Percentiles rank a stretch among this genome's conserved stretches.
Evolutionary conservation across 805 yeast genomes (phyloP).

Genomic region (Saccharomycopsis vini): DNA sequence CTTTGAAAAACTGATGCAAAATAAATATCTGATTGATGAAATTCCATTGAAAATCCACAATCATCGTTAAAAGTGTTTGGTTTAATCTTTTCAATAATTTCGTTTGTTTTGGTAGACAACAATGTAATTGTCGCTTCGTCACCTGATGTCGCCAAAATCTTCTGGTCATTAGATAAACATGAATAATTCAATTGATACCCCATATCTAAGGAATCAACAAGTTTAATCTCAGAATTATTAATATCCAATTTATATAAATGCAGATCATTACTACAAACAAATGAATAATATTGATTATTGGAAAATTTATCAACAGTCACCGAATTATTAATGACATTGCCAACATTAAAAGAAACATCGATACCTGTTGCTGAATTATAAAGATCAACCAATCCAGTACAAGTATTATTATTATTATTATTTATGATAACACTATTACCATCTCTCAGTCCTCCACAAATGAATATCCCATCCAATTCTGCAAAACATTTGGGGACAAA

Average conservation of each 20-base stretch:
- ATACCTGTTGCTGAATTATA: conserved; percentile 33
- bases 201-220: conserved; percentile 37
- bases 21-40: conserved; percentile 62
- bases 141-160: conserved; percentile 60
- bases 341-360: conserved; percentile 43
- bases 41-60: conserved; percentile 76
- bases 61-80: conserved; percentile 29
- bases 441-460: conserved; percentile 36
- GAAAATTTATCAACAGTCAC: conserved; percentile 44
- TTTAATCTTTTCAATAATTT: conserved; percentile 5
- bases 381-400: conserved; percentile 6
- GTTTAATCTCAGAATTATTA: conserved; percentile 35
- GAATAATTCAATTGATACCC: conserved; percentile 72
- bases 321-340: conserved; percentile 77
- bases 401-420: no score
- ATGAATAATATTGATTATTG: conserved; percentile 39
- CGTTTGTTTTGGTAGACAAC: conserved; percentile 34
- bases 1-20: conserved; percentile 82
- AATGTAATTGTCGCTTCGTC: conserved; percentile 63
- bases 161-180: conserved; percentile 53
- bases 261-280: conserved; percentile 79
- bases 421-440: not conserved
- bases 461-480: conserved; percentile 41
- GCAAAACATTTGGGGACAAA: conserved; percentile 59
- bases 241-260: conserved; percentile 59